Percentiles rank a stretch among this genome's conserved stretches.
Conservation (phyloP, 805 yeast species). For the Pichia exigua region DNA sequence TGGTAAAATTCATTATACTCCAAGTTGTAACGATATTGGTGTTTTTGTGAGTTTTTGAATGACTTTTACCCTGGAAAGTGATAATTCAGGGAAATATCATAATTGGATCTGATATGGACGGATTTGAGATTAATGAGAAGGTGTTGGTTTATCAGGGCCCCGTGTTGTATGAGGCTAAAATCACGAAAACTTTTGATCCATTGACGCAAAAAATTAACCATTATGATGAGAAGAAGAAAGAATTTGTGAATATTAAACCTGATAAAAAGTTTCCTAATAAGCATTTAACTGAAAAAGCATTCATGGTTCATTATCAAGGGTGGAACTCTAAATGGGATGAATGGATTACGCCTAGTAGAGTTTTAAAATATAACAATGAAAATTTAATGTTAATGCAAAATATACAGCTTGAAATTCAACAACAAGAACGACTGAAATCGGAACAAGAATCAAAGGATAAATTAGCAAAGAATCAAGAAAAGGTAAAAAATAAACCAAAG, state of each 20-base stretch:
- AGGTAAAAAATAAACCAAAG: not conserved
- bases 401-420: slow-evolving; percentile 29
- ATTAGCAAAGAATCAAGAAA: not conserved
- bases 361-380: slow-evolving; percentile 62
- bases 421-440: slow-evolving; percentile 4
- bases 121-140: slow-evolving; percentile 19
- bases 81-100: not conserved
- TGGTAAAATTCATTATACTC: not conserved
- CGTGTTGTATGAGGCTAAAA: slow-evolving; percentile 79
- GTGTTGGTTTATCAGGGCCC: slow-evolving; percentile 90
- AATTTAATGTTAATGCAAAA: slow-evolving; percentile 57
- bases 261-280: slow-evolving; percentile 19
- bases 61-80: not conserved
- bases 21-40: not conserved
- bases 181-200: slow-evolving; percentile 56
- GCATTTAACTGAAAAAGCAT: slow-evolving; percentile 24
- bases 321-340: slow-evolving; percentile 98
- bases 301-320: slow-evolving; percentile 82
- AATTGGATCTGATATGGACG: not conserved
- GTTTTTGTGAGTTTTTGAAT: not conserved
- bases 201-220: slow-evolving; percentile 32
- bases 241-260: slow-evolving; percentile 26
- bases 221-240: slow-evolving; percentile 28
- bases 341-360: slow-evolving; percentile 72
- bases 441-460: not conserved